Evolutionary conservation across 2,329 filamentous ascomycete species (phyloP).

Genomic region (Myriosclerotinia curreyana): DNA sequence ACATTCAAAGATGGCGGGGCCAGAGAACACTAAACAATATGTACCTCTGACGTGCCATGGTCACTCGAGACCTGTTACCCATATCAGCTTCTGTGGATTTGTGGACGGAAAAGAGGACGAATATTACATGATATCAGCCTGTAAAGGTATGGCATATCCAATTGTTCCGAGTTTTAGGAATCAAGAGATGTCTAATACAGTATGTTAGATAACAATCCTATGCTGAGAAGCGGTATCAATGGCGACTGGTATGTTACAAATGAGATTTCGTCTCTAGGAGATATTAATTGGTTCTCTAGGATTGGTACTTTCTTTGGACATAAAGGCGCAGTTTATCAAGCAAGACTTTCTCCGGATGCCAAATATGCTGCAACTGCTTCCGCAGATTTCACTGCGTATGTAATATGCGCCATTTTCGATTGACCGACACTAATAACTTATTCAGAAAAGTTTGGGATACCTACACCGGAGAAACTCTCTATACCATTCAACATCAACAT

Average conservation of each 20-base stretch:
- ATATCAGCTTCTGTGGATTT: conserved; percentile 68
- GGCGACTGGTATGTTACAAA: conserved; percentile 72
- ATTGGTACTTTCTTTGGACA: conserved; percentile 98
- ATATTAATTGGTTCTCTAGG: conserved; percentile 44
- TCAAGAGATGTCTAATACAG: conserved; percentile 24
- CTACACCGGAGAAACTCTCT: conserved; percentile 83
- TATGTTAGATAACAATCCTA: conserved; percentile 83
- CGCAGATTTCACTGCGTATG: conserved; percentile 91
- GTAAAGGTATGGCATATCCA: conserved; percentile 52
- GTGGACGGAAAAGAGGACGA: conserved; percentile 53
- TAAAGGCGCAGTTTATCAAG: conserved; percentile 98
- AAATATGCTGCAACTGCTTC: conserved; percentile 87
- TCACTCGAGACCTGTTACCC: conserved; percentile 70
- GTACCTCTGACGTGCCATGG: conserved; percentile 74
- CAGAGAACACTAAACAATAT: conserved; percentile 36
- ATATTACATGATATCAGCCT: conserved; percentile 72
- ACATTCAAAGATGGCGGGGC: conserved; percentile 31
- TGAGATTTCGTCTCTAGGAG: conserved; percentile 3
- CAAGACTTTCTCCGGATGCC: conserved; percentile 83
- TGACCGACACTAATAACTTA: conserved; percentile 36
- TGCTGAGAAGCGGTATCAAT: conserved; percentile 93
- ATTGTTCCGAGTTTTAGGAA: neutral
- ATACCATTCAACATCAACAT: conserved; percentile 86
- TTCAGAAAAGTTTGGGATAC: conserved; percentile 96
- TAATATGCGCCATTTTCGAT: conserved; percentile 26